Percentiles rank a stretch among this genome's conserved stretches.
These are phyloP conservation scores for Berberis thunbergii DNA, from an alignment of 164 flowering plant species.

Conservation along the genomic window DNA sequence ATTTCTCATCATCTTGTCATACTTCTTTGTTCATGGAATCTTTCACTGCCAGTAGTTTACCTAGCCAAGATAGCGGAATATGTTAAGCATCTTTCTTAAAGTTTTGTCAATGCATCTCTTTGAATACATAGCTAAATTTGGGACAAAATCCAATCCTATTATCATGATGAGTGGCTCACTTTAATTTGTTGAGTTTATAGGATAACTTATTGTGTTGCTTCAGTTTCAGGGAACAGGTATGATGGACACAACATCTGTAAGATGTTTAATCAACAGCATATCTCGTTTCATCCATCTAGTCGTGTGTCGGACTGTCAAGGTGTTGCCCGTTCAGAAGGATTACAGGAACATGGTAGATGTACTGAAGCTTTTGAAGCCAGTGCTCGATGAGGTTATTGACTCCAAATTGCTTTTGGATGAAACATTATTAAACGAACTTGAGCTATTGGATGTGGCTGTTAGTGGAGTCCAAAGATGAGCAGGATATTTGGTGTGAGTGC, in stretches of 20 bases:
- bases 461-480: slow-evolving; percentile 74
- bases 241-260: slow-evolving; percentile 52
- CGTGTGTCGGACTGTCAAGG: slow-evolving; percentile 40
- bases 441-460: slow-evolving; percentile 58
- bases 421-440: slow-evolving; percentile 44
- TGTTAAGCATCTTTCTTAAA: too few relatives aligned
- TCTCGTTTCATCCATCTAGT: slow-evolving; percentile 80
- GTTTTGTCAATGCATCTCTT: too few relatives aligned
- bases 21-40: too few relatives aligned
- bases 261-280: slow-evolving; percentile 71
- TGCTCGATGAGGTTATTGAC: slow-evolving; percentile 67
- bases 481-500: slow-evolving; percentile 66
- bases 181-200: too few relatives aligned
- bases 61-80: too few relatives aligned
- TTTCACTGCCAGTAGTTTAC: too few relatives aligned
- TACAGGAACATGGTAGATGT: slow-evolving; percentile 30
- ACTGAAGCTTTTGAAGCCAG: slow-evolving; percentile 63
- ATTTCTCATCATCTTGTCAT: too few relatives aligned
- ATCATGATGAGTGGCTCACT: too few relatives aligned
- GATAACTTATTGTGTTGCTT: not conserved
- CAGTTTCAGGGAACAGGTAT: slow-evolving; percentile 31
- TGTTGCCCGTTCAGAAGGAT: slow-evolving; percentile 41
- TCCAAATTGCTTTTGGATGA: slow-evolving; percentile 37
- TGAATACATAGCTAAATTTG: too few relatives aligned
- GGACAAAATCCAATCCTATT: too few relatives aligned